Evolutionary conservation across 164 flowering plant genomes (phyloP).

Genomic region (Berberis vulgaris): DNA sequence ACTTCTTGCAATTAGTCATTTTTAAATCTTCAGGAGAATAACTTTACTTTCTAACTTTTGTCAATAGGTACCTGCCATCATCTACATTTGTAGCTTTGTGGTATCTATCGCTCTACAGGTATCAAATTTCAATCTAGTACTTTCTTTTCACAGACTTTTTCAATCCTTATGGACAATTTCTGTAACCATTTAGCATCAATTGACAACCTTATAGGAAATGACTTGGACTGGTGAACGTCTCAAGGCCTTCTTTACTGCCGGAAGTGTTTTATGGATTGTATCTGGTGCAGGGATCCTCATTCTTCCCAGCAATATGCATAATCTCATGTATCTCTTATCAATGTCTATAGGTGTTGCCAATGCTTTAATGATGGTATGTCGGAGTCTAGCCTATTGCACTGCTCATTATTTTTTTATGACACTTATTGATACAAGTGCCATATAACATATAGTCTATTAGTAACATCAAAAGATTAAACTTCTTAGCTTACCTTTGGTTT

Average conservation of each 20-base stretch:
- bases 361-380: constrained; percentile 77
- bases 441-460: too few species aligned
- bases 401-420: too few species aligned
- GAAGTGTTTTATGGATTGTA: constrained; percentile 70
- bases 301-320: constrained; percentile 46
- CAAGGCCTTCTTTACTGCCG: constrained; percentile 58
- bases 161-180: too few species aligned
- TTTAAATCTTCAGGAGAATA: not conserved
- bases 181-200: constrained; percentile 1
- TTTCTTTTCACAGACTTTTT: not conserved
- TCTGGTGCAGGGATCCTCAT: constrained; percentile 71
- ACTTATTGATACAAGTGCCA: too few species aligned
- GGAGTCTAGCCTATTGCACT: too few species aligned
- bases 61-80: constrained; percentile 77
- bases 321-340: constrained; percentile 56
- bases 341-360: constrained; percentile 72
- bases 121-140: not conserved
- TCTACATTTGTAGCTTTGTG: constrained; percentile 79
- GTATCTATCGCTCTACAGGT: constrained; percentile 84
- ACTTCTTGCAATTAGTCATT: not conserved
- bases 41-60: constrained; percentile 10
- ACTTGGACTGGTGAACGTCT: constrained; percentile 66
- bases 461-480: too few species aligned
- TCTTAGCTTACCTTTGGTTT: too few species aligned
- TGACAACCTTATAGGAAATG: constrained; percentile 44